Base-by-base conservation (phyloP, 176 grass and related monocot genomes). In the Saccharum officinarum region DNA sequence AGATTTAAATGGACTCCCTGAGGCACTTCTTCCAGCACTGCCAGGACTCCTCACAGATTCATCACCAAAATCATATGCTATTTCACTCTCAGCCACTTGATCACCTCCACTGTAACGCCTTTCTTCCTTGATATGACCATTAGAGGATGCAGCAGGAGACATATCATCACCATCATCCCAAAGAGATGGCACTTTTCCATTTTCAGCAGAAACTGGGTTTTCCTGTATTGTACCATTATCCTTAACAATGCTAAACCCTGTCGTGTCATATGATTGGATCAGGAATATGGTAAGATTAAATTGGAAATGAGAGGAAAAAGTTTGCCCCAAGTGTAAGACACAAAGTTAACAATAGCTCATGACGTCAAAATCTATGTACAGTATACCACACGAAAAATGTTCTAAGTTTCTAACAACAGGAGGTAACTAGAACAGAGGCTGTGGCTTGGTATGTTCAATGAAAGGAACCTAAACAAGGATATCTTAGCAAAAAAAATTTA, bases 171-270 rank as follows among this genome's bases (percentile, higher is more conserved):
- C 90, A 75, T 94, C 96, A 75, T 93, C 89, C 96, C 93, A 98
- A 47, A 92, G 78, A 85, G 93, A 90, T 22, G 93, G 82, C 28
- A 79, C 36, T 63, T 92, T 90, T 60, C 67, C 75, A 72, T 85
- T 88, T 82, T 89, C 89, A 87, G 82, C 55, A 66, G 85, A 75
- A 87, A 86, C 80, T 74, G 80, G 49, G 49, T 96, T 88, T 73
- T 94, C 93, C 67, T 92, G 84, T 82, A 90, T 92, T 46, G 84
- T 74, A 17, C 82, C 88, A 44, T 93, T 91, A 73, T 92, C 89
- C 86, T 96, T 96, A 49, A 91, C 88, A 81, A 99, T 64, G 74
- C 85, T 82, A 86, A 99, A 99, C 62, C 97, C 97, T 99, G 93
- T 34, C 75, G 82, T 63, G 38, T 14, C 50, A 86, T 28, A 72